Base-by-base conservation (phyloP, 2,329 filamentous ascomycete genomes). In the Knoxdaviesia capensis region DNA sequence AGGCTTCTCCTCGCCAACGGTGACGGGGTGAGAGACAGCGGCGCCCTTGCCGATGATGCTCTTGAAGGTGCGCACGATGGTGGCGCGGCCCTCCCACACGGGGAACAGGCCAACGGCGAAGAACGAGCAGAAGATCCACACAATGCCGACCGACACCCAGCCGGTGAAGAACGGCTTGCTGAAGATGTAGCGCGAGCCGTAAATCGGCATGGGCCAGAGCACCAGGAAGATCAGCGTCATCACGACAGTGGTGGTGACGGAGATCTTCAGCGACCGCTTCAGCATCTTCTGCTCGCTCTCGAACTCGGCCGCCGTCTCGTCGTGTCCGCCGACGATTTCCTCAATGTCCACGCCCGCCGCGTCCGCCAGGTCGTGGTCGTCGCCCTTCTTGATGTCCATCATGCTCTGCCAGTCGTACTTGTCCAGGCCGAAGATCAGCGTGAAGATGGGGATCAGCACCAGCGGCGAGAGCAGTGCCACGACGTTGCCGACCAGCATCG, bases 131-230 rank as follows among this genome's bases (percentile, higher is more conserved):
- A 86, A 85, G 49, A 88, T 69, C 83, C 83, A 90, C 36, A 87
- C 64, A 43, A 90, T 81, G 7, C 78, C 80, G 6, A 84, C 72
- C 1, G 74, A 67, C 7, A 86, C 73, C 81, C 81, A 88, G 38
- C 81, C 81, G 0, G 80, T 83, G 59, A 88, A 90, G 64, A 90
- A 90, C 29, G 66, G 67, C 64, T 83, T 80, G 56, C 69, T 76
- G 60, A 90, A 92, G 42, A 94, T 70, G 54, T 94, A 94, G 1
- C 71, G 71, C 0, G 69, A 68, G 7, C 84, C 86, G 53, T 90
- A 94, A 74, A 94, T 77, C 1, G 86, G 86, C 70, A 94, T 88
- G 0, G 87, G 86, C 85, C 86, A 94, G 10, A 94, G 69, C 2
- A 94, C 66, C 0, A 94, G 63, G 43, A 93, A 64, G 0, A 74